These are phyloP conservation scores for Allium cepa DNA, from an alignment of 106 monocot species.

Conservation along the genomic window DNA sequence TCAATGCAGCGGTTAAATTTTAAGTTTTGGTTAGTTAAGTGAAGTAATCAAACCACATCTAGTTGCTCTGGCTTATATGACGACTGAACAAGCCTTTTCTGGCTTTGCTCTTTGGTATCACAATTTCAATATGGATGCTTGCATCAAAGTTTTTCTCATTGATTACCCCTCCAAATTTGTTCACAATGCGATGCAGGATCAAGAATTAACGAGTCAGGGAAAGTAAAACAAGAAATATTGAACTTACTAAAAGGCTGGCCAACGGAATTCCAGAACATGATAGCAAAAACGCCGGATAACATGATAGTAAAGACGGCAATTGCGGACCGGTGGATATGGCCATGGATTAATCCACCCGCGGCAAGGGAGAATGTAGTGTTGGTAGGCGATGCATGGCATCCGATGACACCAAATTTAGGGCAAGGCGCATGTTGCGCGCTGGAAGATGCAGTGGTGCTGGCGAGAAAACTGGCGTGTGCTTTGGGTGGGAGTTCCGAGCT, in stretches of 20 bases:
- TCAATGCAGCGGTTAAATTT: no score
- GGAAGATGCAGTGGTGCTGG: conserved; percentile 70
- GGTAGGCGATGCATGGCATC: conserved; percentile 94
- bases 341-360: conserved; percentile 42
- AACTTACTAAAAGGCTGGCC: conserved; percentile 67
- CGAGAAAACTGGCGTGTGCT: conserved; percentile 41
- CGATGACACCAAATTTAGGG: conserved; percentile 94
- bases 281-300: conserved; percentile 53
- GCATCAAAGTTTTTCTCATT: no score
- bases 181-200: conserved; percentile 29
- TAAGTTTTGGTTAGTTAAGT: no score
- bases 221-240: conserved; percentile 57
- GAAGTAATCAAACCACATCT: no score
- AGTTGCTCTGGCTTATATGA: no score
- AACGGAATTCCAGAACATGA: conserved; percentile 42
- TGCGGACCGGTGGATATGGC: conserved; percentile 97
- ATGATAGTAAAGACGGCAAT: conserved; percentile 58
- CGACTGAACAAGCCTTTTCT: no score
- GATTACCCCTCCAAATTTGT: no score
- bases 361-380: conserved; percentile 43
- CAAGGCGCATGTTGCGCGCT: conserved; percentile 89
- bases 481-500: conserved; percentile 7
- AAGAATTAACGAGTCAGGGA: conserved; percentile 27
- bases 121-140: no score
- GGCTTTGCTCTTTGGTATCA: no score